phyloP scores from a whole-genome alignment of 1,284 basidiomycete genomes.

The Apiotrichum siamense region DNA sequence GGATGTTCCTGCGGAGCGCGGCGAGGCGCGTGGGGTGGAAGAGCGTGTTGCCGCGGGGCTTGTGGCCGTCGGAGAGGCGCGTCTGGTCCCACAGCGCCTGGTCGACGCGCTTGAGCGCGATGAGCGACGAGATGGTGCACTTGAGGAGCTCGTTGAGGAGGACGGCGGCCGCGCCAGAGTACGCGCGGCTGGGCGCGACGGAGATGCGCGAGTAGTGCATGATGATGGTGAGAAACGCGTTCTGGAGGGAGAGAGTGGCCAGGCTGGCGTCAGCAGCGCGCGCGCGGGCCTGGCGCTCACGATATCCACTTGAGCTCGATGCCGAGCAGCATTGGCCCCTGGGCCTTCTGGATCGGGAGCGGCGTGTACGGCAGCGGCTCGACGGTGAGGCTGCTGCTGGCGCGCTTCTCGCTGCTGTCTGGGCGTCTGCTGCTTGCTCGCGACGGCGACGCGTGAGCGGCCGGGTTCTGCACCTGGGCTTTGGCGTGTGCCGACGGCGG shows the following conservation, averaged over 20 bases:
- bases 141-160: constrained; percentile 90
- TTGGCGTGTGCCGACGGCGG: no score
- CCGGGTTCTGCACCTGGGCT: no score
- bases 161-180: constrained; percentile 87
- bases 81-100: neutral
- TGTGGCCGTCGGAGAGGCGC: constrained; percentile 1
- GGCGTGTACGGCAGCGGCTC: constrained; percentile 5
- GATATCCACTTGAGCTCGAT: constrained; percentile 46
- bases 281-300: constrained; percentile 22
- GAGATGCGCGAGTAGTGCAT: constrained; percentile 92
- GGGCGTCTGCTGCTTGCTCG: neutral
- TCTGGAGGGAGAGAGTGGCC: constrained; percentile 86
- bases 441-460: neutral
- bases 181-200: constrained; percentile 62
- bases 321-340: constrained; percentile 34
- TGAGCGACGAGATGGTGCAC: constrained; percentile 71
- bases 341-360: constrained; percentile 14
- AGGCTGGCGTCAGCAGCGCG: constrained; percentile 53
- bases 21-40: constrained; percentile 29
- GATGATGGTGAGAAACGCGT: constrained; percentile 79
- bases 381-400: neutral
- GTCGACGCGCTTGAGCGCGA: constrained; percentile 54
- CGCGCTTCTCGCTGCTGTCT: constrained; percentile 18
- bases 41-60: constrained; percentile 17
- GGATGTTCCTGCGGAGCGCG: constrained; percentile 46